Evolutionary conservation across 148 eudicot species (phyloP), one percentile per base, ranked within the genome.

Genomic region (Persicaria tinctoria): DNA sequence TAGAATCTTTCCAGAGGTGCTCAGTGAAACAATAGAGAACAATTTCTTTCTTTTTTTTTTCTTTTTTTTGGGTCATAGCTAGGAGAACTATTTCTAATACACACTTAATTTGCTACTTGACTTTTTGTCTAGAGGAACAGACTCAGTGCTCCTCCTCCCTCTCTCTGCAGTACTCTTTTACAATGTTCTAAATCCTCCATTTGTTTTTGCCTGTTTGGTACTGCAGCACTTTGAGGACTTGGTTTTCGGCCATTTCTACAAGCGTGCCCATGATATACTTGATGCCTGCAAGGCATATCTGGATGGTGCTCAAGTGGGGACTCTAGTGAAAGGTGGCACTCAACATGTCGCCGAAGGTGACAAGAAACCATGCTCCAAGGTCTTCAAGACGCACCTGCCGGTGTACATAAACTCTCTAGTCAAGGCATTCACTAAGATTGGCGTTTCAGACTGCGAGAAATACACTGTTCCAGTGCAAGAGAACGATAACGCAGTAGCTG

Each of bases 181-280:
- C 41, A 32, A 32, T 32, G 41, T 32, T 32, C 41, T 32, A 32
- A 32, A 32, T 32, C 41, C 41, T 32, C 41, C 41, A 32, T 32
- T 32, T 32, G 41, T 32, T 32, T 32, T 32, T 32, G 41, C 41
- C 41, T 45, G 38, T 54, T 60, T 76, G 47, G 44, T 18, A 38
- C 23, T 76, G 68, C 84, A 92, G 97, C 75, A 85, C 57, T 92
- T 92, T 66, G 97, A 90, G 82, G 93, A 88, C 78, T 79, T 88
- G 11, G 90, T 92, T 3, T 73, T 79, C 16, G 94, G 97, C 38
- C 97, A 92, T 78, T 92, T 89, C 82, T 78, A 18, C 78, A 76
- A 70, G 64, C 87, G 77, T 57, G 92, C 91, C 72, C 89, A 78
- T 49, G 88, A 81, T 66, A 86, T 92, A 56, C 80, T 92, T 46